Evolutionary conservation across 2,329 filamentous ascomycete species (phyloP).

Genomic region (Thielaviopsis cerberus): DNA sequence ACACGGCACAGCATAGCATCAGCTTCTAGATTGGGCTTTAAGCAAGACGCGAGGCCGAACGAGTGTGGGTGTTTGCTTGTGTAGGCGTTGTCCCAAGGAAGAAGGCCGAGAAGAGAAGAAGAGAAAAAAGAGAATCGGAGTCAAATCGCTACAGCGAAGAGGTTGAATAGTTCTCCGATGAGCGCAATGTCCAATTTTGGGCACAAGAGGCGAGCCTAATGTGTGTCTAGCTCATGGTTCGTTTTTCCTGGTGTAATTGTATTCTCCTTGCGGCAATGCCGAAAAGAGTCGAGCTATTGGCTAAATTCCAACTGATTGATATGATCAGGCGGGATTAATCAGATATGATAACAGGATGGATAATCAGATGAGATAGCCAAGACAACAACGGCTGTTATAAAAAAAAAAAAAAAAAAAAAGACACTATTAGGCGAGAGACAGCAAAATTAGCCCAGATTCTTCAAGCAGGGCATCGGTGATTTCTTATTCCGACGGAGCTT

Average conservation of each 20-base stretch:
- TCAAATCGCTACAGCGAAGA: background rate
- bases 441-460: background rate
- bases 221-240: background rate
- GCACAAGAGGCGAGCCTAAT: background rate
- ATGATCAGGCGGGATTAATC: background rate
- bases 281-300: background rate
- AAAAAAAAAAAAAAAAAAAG: background rate
- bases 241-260: background rate
- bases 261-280: background rate
- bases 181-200: no score
- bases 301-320: background rate
- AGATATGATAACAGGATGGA: conserved; percentile 5
- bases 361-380: no score
- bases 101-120: background rate
- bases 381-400: no score
- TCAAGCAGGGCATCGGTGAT: background rate
- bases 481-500: background rate
- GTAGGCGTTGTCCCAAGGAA: background rate
- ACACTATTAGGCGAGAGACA: background rate
- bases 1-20: background rate
- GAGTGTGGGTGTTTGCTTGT: background rate
- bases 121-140: background rate
- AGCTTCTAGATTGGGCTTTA: background rate
- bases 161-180: no score
- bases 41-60: no score